These are phyloP conservation scores for Aspergillus aculeatus DNA, from an alignment of 2,329 filamentous ascomycete genomes.

Conservation along the genomic window DNA sequence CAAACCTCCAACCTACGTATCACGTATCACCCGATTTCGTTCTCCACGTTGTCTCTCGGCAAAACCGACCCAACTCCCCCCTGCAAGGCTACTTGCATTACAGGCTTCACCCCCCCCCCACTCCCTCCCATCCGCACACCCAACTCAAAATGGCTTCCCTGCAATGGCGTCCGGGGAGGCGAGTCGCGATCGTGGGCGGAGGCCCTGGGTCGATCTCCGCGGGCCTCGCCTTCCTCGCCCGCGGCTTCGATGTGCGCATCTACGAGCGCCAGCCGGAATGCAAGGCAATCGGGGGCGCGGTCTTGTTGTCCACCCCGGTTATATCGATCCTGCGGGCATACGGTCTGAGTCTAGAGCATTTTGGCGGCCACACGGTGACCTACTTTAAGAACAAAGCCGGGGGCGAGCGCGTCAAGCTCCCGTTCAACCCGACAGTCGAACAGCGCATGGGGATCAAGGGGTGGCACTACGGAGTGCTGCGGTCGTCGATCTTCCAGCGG, in stretches of 20 bases:
- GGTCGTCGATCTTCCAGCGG: slow-evolving; percentile 20
- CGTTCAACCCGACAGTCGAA: slow-evolving; percentile 14
- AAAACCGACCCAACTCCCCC: too few species aligned
- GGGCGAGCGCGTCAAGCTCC: slow-evolving; percentile 15
- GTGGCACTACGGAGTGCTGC: slow-evolving; percentile 23
- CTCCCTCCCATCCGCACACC: too few species aligned
- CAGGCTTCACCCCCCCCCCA: too few species aligned
- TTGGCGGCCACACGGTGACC: neutral
- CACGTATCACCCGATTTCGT: too few species aligned
- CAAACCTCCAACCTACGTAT: too few species aligned
- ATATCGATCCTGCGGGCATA: neutral
- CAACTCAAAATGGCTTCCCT: too few species aligned
- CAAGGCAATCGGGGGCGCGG: slow-evolving; percentile 1
- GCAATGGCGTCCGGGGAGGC: neutral
- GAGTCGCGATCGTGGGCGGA: neutral
- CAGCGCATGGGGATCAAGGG: slow-evolving; percentile 14
- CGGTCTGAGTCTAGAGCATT: neutral
- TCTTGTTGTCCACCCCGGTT: neutral
- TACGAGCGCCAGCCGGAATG: slow-evolving; percentile 6
- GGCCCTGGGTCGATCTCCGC: slow-evolving; percentile 3
- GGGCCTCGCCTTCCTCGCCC: slow-evolving; percentile 3
- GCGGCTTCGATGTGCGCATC: slow-evolving; percentile 3
- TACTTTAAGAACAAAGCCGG: slow-evolving; percentile 18
- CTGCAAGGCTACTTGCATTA: too few species aligned
- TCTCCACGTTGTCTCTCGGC: too few species aligned